Percentiles rank a stretch among this genome's conserved stretches.
Evolutionary conservation across 306 rosid genomes (phyloP).

Genomic region (Trifolium dubium): DNA sequence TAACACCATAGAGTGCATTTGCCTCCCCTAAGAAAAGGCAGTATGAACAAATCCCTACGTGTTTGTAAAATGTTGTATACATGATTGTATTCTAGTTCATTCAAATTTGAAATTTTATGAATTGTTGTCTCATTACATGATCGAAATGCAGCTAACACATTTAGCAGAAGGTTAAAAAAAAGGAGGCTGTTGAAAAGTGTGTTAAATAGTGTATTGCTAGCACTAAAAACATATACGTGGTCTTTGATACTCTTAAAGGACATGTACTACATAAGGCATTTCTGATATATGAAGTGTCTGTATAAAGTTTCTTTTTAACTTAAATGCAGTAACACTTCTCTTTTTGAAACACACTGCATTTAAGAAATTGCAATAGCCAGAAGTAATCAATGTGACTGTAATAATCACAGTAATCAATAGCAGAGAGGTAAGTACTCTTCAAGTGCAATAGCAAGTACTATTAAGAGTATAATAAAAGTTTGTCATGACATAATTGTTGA

Average conservation of each 20-base stretch:
- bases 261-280: no score
- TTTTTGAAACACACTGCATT: not conserved
- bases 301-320: not conserved
- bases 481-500: not conserved
- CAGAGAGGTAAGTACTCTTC: not conserved
- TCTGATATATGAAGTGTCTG: not conserved
- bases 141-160: not conserved
- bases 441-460: not conserved
- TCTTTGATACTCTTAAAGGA: no score
- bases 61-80: conserved; percentile 38
- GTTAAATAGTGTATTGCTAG: no score
- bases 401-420: not conserved
- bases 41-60: not conserved
- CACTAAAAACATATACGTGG: no score
- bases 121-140: conserved; percentile 11
- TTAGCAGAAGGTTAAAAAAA: not conserved
- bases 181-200: no score
- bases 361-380: not conserved
- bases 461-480: not conserved
- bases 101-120: conserved; percentile 28
- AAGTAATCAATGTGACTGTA: no score
- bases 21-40: conserved; percentile 23
- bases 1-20: conserved; percentile 32
- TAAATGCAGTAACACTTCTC: not conserved
- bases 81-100: conserved; percentile 19